Evolutionary conservation across 1,139 yeast genomes (phyloP), one percentile per base, ranked within the genome.

Genomic region (Scheffersomyces insectosa): DNA sequence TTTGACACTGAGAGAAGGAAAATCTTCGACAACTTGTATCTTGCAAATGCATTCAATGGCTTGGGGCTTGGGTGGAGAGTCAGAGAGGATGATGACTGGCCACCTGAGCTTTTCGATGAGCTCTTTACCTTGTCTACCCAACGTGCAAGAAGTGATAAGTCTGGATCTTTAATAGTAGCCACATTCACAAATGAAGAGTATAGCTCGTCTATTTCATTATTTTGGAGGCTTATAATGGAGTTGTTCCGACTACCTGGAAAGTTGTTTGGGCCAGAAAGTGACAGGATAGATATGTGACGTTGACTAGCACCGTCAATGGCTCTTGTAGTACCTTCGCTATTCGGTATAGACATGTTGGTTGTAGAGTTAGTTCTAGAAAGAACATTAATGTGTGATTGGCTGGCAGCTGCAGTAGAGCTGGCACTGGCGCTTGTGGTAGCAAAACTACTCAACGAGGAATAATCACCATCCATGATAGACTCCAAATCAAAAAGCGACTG

Each of bases 391-490:
- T 45, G 42, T 36, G 25, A 43, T 31, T 6, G 41, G 3, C 12
- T 37, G 14, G 25, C 11, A 12, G 33, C 15, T 5, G n/a, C 5
- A 11, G 35, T 9, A 13, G 20, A 30, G 3, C 12, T 15, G 12
- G 27, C 5, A n/a, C 12, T 15, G 14, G 12, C 25, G 6, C 29
- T 27, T 8, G 38, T 25, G 36, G 33, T 28, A 32, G 39, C 36
- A 36, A 32, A 39, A 29, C 42, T 44, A 16, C 34, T 67, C 56
- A 39, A 78, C 55, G 40, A 75, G 58, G 52, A 63, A 59, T 69
- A 72, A 49, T 85, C 96, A 28, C 96, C 95, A 54, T 88, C 95
- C 54, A 87, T 82, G 51, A 87, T 80, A 3, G 95, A 88, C 63
- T 93, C 97, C 39, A 93, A 70, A 55, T 93, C 96, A 63, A 91